phyloP scores from a whole-genome alignment of 2,329 filamentous ascomycete species.

The Aschersonia sp. region DNA sequence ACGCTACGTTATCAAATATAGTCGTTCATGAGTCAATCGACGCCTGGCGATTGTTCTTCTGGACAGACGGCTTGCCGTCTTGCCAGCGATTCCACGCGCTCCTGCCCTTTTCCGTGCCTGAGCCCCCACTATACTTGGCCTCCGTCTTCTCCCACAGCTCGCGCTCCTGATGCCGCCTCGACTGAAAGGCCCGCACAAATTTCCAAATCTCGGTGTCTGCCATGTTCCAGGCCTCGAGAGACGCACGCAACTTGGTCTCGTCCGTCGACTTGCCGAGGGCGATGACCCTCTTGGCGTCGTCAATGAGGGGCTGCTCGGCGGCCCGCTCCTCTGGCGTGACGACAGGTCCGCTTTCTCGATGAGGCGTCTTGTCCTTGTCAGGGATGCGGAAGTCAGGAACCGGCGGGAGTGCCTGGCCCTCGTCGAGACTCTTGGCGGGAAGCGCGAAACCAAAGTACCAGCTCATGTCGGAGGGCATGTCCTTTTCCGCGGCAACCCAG shows the following conservation, averaged over 20 bases:
- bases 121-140: constrained; percentile 45
- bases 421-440: constrained; percentile 39
- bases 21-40: no score
- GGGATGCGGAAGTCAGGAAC: constrained; percentile 11
- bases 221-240: constrained; percentile 52
- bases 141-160: constrained; percentile 57
- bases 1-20: no score
- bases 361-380: constrained; percentile 5
- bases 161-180: constrained; percentile 47
- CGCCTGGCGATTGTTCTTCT: neutral
- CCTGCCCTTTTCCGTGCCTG: constrained; percentile 34
- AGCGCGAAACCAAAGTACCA: constrained; percentile 84
- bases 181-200: constrained; percentile 55
- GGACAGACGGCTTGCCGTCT: constrained; percentile 10
- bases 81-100: constrained; percentile 21
- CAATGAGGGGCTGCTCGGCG: constrained; percentile 40
- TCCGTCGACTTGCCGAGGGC: constrained; percentile 29
- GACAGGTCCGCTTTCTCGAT: constrained; percentile 32
- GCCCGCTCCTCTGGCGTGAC: constrained; percentile 36
- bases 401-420: constrained; percentile 13
- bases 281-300: constrained; percentile 30
- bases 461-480: constrained; percentile 56
- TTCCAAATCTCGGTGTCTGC: constrained; percentile 67
- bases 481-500: constrained; percentile 64
- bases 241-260: constrained; percentile 33